These are phyloP conservation scores for Leucoagaricus sp. DNA, from an alignment of 1,284 basidiomycete species.

Conservation along the genomic window DNA sequence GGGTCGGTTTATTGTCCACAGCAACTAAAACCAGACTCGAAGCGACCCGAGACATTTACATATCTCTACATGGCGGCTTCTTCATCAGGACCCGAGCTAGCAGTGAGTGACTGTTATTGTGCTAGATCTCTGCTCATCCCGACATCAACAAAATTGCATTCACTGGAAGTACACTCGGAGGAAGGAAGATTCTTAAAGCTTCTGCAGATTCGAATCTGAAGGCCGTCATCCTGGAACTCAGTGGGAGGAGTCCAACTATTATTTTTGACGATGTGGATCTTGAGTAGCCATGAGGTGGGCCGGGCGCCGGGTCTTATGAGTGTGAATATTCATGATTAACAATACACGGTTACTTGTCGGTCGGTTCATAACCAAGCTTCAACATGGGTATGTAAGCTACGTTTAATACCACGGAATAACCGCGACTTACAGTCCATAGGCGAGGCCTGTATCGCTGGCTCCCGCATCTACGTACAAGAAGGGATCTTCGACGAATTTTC, in stretches of 20 bases:
- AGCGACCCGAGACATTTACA: too few relatives aligned
- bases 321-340: conserved; percentile 14
- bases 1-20: too few relatives aligned
- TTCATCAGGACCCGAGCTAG: too few relatives aligned
- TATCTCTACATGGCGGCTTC: too few relatives aligned
- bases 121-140: conserved; percentile 54
- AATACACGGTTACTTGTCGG: too few relatives aligned
- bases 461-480: conserved; percentile 82
- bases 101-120: too few relatives aligned
- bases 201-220: conserved; percentile 81
- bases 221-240: conserved; percentile 83
- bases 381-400: conserved; percentile 41
- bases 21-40: too few relatives aligned
- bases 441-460: conserved; percentile 81
- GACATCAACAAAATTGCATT: conserved; percentile 63
- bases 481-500: conserved; percentile 81
- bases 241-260: conserved; percentile 82
- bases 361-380: conserved; percentile 21
- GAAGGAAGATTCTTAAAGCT: conserved; percentile 76
- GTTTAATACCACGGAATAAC: conserved; percentile 43
- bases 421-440: conserved; percentile 29
- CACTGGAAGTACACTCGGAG: conserved; percentile 73
- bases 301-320: conserved; percentile 76
- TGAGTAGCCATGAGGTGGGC: conserved; percentile 85
- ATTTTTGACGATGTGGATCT: conserved; percentile 75